Base-by-base conservation (phyloP, 257 asterid genomes). In the Solanum lycopersicoides region DNA sequence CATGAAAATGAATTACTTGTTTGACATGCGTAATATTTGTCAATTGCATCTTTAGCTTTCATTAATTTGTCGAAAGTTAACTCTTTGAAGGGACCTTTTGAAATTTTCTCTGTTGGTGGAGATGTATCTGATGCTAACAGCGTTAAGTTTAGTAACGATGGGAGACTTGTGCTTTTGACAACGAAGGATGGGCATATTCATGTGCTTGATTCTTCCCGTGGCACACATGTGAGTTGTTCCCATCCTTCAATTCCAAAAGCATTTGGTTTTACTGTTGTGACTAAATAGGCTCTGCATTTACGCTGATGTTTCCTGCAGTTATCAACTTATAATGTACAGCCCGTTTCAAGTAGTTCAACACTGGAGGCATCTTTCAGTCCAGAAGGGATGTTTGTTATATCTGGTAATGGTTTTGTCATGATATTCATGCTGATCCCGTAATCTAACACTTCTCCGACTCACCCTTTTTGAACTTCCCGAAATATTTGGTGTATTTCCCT, bases 321-420 rank as follows among this genome's bases (percentile, higher is more conserved):
- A 86, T 93, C 96, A 4, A 96, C 98, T 32, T 92, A 90, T 88
- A 95, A 89, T 83, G 99, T 96, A 77, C 95, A 93, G 92, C 98
- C 99, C 82, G 96, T 93, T 88, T 92, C 96, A 87, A 92, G 93
- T 83, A 89, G 89, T 85, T 93, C 98, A 76, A 96, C 99, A 69
- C 87, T 97, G 94, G 99, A 97, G 92, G 98, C 99, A 9, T 93
- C 98, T 91, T 97, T 97, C 93, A 97, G 99, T 88, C 98, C 98
- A 21, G 99, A 97, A 53, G 99, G 98, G 91, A 93, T 89, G 94
- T 97, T 92, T 91, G 98, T 95, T 85, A 89, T 96, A 83, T 96
- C 99, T 95, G 99, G 99, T 96, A 77, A 74, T 34, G n/a, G n/a
- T 73, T 45, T 32, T 41, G 35, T 50, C 85, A 50, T 47, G 69